Evolutionary conservation across 345 rosid species (phyloP).

Genomic region (Gossypioides kirkii): DNA sequence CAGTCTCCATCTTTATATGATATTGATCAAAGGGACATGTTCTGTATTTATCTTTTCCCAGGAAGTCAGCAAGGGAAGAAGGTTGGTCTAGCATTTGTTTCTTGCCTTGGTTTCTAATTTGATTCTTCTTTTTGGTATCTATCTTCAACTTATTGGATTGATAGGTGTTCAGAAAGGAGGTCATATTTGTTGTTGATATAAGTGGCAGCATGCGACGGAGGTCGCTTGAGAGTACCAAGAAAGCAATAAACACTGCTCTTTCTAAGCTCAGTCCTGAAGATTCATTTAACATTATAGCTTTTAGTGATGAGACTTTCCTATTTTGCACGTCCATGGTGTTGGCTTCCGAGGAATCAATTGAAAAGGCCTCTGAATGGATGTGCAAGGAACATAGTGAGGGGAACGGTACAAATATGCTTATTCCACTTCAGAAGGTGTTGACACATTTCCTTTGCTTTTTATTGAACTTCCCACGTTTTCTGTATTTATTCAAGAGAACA

Average conservation of each 20-base stretch:
- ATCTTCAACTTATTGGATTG: slow-evolving; percentile 24
- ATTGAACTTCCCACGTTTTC: not conserved
- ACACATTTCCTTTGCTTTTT: slow-evolving; percentile 10
- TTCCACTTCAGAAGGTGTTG: slow-evolving; percentile 69
- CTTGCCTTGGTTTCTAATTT: not conserved
- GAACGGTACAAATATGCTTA: slow-evolving; percentile 65
- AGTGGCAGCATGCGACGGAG: slow-evolving; percentile 87
- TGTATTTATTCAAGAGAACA: not conserved
- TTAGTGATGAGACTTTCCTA: slow-evolving; percentile 57
- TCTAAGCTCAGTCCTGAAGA: slow-evolving; percentile 56
- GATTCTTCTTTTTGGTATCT: slow-evolving; percentile 12
- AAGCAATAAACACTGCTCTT: slow-evolving; percentile 54
- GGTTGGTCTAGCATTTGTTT: slow-evolving; percentile 34
- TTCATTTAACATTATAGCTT: slow-evolving; percentile 79
- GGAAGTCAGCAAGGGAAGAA: slow-evolving; percentile 50
- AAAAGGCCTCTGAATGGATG: slow-evolving; percentile 70
- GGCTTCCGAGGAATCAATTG: slow-evolving; percentile 53
- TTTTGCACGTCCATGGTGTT: slow-evolving; percentile 65
- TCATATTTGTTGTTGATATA: slow-evolving; percentile 78
- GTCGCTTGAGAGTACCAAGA: slow-evolving; percentile 61
- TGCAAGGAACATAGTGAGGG: slow-evolving; percentile 49
- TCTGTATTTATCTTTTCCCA: slow-evolving; percentile 65
- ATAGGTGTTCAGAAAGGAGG: slow-evolving; percentile 72
- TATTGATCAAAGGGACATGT: slow-evolving; percentile 79
- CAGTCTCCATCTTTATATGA: slow-evolving; percentile 71